Percentiles rank a stretch among this genome's conserved stretches.
Conservation (phyloP, 2,329 filamentous ascomycete genomes). For the Apiospora saccharicola region DNA sequence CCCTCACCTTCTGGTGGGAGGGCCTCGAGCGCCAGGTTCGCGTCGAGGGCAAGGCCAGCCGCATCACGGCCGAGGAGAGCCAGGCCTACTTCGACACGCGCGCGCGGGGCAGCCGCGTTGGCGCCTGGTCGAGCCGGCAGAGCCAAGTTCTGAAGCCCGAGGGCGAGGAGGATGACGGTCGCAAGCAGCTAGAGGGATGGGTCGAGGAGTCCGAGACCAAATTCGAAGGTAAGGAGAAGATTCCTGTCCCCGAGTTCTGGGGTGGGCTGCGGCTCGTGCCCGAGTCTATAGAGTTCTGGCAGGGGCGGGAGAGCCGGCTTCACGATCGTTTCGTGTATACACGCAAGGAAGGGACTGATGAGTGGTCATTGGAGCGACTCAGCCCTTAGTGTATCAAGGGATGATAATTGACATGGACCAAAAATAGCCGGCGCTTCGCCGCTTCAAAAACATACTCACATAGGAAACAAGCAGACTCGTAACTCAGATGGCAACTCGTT, state of each 20-base stretch:
- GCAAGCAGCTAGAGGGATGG: slow-evolving; percentile 77
- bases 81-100: slow-evolving; percentile 71
- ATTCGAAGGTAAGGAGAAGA: slow-evolving; percentile 79
- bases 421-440: not conserved
- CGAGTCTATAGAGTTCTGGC: slow-evolving; percentile 93
- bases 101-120: slow-evolving; percentile 82
- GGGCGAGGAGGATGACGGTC: slow-evolving; percentile 64
- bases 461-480: not conserved
- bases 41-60: slow-evolving; percentile 79
- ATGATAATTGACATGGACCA: not conserved
- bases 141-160: slow-evolving; percentile 72
- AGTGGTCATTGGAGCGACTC: slow-evolving; percentile 75
- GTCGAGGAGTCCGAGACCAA: slow-evolving; percentile 78
- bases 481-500: not conserved
- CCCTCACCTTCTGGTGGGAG: slow-evolving; percentile 91
- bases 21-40: slow-evolving; percentile 87
- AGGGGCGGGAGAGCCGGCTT: slow-evolving; percentile 86
- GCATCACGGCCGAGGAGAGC: slow-evolving; percentile 75
- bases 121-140: slow-evolving; percentile 94
- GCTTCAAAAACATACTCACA: not conserved
- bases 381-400: slow-evolving; percentile 63
- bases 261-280: slow-evolving; percentile 88
- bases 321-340: slow-evolving; percentile 94
- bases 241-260: slow-evolving; percentile 95
- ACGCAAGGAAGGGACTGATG: slow-evolving; percentile 56